Evolutionary conservation across 345 rosid species (phyloP).

Genomic region (Salix udensis): DNA sequence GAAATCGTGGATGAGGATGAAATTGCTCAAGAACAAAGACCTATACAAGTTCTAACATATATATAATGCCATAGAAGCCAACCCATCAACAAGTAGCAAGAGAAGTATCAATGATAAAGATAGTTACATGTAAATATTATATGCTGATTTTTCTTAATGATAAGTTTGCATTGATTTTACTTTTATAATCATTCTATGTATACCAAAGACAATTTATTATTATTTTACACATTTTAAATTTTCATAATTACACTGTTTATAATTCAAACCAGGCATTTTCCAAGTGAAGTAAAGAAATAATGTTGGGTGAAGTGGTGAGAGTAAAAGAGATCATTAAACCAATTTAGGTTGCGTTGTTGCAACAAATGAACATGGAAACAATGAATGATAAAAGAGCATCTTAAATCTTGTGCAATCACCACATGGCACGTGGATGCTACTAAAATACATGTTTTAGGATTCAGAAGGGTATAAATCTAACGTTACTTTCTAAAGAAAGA

Average conservation of each 20-base stretch:
- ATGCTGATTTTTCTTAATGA: neutral
- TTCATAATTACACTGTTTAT: neutral
- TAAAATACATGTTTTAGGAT: no score
- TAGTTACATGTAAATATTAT: neutral
- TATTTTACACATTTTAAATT: neutral
- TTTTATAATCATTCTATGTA: neutral
- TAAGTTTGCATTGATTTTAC: neutral
- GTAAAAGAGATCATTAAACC: neutral
- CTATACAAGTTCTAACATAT: no score
- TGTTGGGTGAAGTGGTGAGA: neutral
- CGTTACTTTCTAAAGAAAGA: no score
- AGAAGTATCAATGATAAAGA: neutral
- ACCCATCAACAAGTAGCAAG: no score
- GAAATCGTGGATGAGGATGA: neutral
- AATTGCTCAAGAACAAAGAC: no score
- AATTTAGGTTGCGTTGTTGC: neutral
- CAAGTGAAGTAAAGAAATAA: neutral
- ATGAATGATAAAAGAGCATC: no score
- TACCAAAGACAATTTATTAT: neutral
- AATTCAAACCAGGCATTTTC: neutral
- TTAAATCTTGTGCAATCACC: no score
- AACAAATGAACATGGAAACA: no score
- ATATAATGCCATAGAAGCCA: no score
- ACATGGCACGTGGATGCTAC: no score
- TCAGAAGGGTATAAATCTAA: neutral